Conservation (phyloP, 1,284 basidiomycete species). For the Peniophora sp. region DNA sequence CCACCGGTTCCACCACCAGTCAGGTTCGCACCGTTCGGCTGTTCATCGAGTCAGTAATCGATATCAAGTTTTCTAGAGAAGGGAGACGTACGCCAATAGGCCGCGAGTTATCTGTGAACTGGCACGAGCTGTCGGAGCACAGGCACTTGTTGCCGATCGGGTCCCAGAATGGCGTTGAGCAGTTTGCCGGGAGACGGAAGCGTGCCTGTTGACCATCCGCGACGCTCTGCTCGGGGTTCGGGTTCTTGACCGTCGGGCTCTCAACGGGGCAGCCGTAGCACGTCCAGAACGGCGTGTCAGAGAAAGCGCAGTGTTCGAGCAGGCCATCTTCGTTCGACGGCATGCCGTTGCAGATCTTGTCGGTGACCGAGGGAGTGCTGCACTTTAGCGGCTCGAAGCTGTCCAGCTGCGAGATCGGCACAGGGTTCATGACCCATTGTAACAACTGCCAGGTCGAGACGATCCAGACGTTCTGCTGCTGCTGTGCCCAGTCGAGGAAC, state of each 20-base stretch:
- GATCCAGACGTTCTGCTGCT: constrained; percentile 72
- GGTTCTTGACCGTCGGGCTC: constrained; percentile 47
- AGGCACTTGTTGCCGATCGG: constrained; percentile 59
- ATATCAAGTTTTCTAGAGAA: constrained; percentile 2
- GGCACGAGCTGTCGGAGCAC: constrained; percentile 47
- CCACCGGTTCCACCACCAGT: constrained; percentile 51
- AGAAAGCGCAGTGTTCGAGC: constrained; percentile 53
- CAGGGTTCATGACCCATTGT: constrained; percentile 68
- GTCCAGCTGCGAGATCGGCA: constrained; percentile 53
- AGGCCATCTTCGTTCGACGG: constrained; percentile 56
- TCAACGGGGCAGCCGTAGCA: constrained; percentile 71
- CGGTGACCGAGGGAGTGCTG: constrained; percentile 45
- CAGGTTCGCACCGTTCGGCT: constrained; percentile 66
- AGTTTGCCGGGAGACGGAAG: constrained; percentile 57
- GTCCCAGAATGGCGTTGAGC: constrained; percentile 76
- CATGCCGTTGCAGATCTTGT: constrained; percentile 70
- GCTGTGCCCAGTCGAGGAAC: constrained; percentile 79
- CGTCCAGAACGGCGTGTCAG: constrained; percentile 71
- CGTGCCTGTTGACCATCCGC: constrained; percentile 36
- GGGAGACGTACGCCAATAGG: constrained; percentile 55
- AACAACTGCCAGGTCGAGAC: constrained; percentile 69
- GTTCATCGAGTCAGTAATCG: constrained; percentile 7
- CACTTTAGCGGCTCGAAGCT: constrained; percentile 50
- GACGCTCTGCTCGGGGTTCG: constrained; percentile 54
- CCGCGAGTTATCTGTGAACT: constrained; percentile 54